Evolutionary conservation across 2,329 filamentous ascomycete species (phyloP), one percentile per base, ranked within the genome.

Genomic region (Microthyrium microscopicum): DNA sequence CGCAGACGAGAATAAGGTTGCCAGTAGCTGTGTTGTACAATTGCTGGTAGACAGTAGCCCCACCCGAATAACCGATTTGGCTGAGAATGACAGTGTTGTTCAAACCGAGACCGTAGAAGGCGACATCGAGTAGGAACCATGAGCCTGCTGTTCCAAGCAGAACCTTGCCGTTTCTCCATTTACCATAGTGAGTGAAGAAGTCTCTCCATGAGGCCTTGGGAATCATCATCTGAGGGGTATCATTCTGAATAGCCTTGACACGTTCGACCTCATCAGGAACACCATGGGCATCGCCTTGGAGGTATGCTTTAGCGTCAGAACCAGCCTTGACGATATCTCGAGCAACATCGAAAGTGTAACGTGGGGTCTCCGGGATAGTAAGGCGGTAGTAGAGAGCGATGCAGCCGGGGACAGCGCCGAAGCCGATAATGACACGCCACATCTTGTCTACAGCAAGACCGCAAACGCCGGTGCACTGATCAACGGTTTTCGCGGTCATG

Each of bases 351-450:
- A 89, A 87, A 19, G 82, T 89, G 58, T 89, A 91, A 19, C 82
- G 77, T 33, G 82, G 81, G 21, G 81, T 87, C 58, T 91, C 82
- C 17, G 82, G 82, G 42, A 91, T 87, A 33, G 81, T 89, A 4
- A 89, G 68, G 40, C 81, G 77, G 57, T 81, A 89, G 62, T 89
- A 89, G 13, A 91, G 69, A 15, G 82, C 81, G 41, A 85, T 73
- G 50, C 73, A 80, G 27, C 77, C 81, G 2, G 81, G 81, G 6
- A 89, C 70, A 28, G 77, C 79, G 43, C 81, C 81, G 46, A 85
- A 79, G 9, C 80, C 81, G 47, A 89, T 80, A 31, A 89, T 65
- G 11, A 73, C 65, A 43, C 81, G 70, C 81, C 81, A 89, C 77
- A 85, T 85, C 64, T 83, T 84, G 60, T 89, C 81, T 5, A 85